Evolutionary conservation across 2,329 filamentous ascomycete species (phyloP).

Genomic region (Curvularia hawaiiensis): DNA sequence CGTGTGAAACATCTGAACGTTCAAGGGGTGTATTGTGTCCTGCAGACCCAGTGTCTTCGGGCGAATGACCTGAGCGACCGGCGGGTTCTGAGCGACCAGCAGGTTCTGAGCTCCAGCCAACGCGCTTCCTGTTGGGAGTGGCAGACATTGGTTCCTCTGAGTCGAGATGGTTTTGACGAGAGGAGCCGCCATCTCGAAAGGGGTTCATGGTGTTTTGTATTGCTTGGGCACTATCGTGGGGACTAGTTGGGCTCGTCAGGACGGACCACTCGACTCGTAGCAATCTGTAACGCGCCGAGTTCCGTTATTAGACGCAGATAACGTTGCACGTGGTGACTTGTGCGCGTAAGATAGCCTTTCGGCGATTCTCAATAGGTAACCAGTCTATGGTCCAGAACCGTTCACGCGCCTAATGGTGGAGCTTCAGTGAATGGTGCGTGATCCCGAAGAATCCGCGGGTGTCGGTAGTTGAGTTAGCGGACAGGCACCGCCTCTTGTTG

Average conservation of each 20-base stretch:
- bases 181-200: constrained; percentile 27
- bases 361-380: constrained; percentile 17
- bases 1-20: constrained; percentile 41
- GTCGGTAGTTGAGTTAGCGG: constrained; percentile 24
- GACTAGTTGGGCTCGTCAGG: constrained; percentile 12
- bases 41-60: constrained; percentile 35
- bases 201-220: constrained; percentile 37
- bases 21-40: constrained; percentile 38
- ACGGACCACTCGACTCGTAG: constrained; percentile 13
- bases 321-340: constrained; percentile 25
- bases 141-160: constrained; percentile 37
- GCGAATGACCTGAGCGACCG: constrained; percentile 22
- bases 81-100: constrained; percentile 25
- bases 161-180: constrained; percentile 20
- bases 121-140: constrained; percentile 39
- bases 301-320: constrained; percentile 21
- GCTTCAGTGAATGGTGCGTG: constrained; percentile 19
- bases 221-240: constrained; percentile 13
- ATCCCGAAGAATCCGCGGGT: constrained; percentile 26
- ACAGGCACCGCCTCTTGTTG: neutral
- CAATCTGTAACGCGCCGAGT: constrained; percentile 20
- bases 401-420: constrained; percentile 26
- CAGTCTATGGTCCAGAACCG: constrained; percentile 18
- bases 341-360: constrained; percentile 16
- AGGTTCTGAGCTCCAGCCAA: constrained; percentile 40